Base-by-base conservation (phyloP, 2,329 filamentous ascomycete genomes). In the Cladosporium sp. region DNA sequence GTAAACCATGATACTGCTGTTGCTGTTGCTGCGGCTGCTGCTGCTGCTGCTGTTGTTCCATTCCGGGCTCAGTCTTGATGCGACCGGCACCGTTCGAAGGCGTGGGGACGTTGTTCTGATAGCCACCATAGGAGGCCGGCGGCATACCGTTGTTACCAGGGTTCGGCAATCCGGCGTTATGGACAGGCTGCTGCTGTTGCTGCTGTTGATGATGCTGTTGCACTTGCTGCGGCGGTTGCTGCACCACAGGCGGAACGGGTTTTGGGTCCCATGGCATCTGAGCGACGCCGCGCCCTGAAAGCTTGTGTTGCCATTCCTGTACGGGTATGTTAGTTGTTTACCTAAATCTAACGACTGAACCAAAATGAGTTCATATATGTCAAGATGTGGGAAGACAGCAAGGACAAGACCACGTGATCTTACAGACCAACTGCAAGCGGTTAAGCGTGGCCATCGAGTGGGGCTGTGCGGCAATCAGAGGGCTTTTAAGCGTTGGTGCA, bases 241-340 rank as follows among this genome's bases (percentile, higher is more conserved):
- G 60, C 48, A 26, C 60, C 48, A 26, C 60, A 10, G 73, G 82
- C 60, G 86, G 85, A 61, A 91, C 89, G 58, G 90, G 89, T 75
- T 91, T 89, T 51, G 95, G 94, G 76, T 99, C 95, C 95, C 95
- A 99, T 13, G 95, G 94, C 77, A 98, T 97, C 65, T 87, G 83
- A 66, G 95, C 95, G 67, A 98, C 90, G 70, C 90, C 88, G 70
- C 96, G 88, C 71, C 88, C 88, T 1, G 93, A 91, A 39, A 99
- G 85, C 79, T 96, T 97, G 73, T 89, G 85, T 83, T 98, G 93
- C 95, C 95, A 99, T 81, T 89, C 91, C 93, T 98, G 76, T 61
- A 7, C 13, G 21, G n/a, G 5, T 23, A 18, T 39, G 56, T 65
- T 25, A 65, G 63, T 25, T 32, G 18, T 7, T 16, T 34, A 26